A percentile compares a stretch with the other conserved stretches of the same genome.
Conservation (phyloP, 2,329 filamentous ascomycete genomes). For the Tolypocladium paradoxum region DNA sequence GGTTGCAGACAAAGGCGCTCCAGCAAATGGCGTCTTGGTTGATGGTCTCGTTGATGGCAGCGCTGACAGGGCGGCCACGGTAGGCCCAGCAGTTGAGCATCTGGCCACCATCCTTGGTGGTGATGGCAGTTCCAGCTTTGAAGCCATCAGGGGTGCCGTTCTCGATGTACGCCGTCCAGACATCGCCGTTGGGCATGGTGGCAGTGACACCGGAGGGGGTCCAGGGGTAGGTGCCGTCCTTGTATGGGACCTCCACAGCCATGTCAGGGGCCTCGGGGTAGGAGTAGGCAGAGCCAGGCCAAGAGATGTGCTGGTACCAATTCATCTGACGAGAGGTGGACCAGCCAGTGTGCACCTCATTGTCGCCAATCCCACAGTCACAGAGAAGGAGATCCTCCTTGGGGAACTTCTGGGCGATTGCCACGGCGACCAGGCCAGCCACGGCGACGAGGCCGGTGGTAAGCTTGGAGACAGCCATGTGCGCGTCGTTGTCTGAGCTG, state of each 20-base stretch:
- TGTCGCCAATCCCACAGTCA: constrained; percentile 31
- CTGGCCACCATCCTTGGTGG: constrained; percentile 26
- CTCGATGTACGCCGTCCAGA: constrained; percentile 31
- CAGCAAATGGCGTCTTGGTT: constrained; percentile 26
- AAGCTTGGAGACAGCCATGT: constrained; percentile 15
- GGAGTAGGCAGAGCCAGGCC: constrained; percentile 21
- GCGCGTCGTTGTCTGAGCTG: background rate
- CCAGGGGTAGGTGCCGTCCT: constrained; percentile 28
- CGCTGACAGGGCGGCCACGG: constrained; percentile 26
- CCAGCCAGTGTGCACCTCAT: constrained; percentile 26
- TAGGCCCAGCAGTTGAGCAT: constrained; percentile 31
- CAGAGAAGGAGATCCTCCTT: constrained; percentile 28
- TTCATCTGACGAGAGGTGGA: constrained; percentile 33
- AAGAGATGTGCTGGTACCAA: constrained; percentile 28
- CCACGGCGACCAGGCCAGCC: constrained; percentile 11
- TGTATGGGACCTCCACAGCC: constrained; percentile 27
- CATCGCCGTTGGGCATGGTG: constrained; percentile 25
- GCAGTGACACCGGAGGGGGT: constrained; percentile 24
- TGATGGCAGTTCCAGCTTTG: constrained; percentile 28
- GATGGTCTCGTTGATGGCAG: constrained; percentile 26
- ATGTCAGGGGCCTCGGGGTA: constrained; percentile 26
- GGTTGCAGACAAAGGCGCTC: constrained; percentile 31
- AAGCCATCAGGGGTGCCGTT: constrained; percentile 28
- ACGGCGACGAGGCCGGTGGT: constrained; percentile 9
- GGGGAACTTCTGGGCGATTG: constrained; percentile 14